Evolutionary conservation across 192 early-diverging fungal genomes (phyloP), one percentile per base, ranked within the genome.

Genomic region (Rhizoclosmatium sp.): DNA sequence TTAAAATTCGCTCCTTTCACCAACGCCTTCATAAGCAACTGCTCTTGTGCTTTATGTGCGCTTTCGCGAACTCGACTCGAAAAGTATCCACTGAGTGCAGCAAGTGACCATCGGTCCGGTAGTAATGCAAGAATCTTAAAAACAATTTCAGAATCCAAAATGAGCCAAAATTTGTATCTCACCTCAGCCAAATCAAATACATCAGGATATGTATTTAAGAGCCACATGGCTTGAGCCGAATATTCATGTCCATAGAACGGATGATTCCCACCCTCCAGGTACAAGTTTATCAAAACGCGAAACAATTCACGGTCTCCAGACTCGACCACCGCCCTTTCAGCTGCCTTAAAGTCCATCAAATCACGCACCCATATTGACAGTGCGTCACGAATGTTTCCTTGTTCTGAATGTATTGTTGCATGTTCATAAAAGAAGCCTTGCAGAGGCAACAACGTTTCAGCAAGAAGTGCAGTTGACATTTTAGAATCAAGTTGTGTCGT

Each of bases 81-180:
- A 31, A 86, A 56, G 56, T 75, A 86, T 9, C 46, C 31, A 42
- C 47, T 56, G 1, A 84, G 42, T 23, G 80, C 58, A 7, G 48
- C 74, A 4, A 86, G 47, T n/a, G 82, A 82, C 85, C 85, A 86
- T 49, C 70, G 51, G 51, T 72, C 72, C 2, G 85, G 85, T 19
- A 86, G 40, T 12, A 48, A 31, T n/a, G 68, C 75, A 2, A 86
- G 62, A 40, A 86, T 70, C 81, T 84, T 45, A 23, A 47, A 46
- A 58, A 31, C 12, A 21, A 40, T 23, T 3, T 71, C 39, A n/a
- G 12, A n/a, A 76, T 54, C 46, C 3, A 7, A 64, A 59, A 47
- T 39, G 10, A 12, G 41, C 14, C 59, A 47, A 40, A 54, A 31
- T 9, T 3, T 44, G 19, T 23, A 70, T 42, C 16, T 14, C 21